Evolutionary conservation across 208 protist genomes (phyloP), one percentile per base, ranked within the genome.

Genomic region (Herpetomonas tarakana): DNA sequence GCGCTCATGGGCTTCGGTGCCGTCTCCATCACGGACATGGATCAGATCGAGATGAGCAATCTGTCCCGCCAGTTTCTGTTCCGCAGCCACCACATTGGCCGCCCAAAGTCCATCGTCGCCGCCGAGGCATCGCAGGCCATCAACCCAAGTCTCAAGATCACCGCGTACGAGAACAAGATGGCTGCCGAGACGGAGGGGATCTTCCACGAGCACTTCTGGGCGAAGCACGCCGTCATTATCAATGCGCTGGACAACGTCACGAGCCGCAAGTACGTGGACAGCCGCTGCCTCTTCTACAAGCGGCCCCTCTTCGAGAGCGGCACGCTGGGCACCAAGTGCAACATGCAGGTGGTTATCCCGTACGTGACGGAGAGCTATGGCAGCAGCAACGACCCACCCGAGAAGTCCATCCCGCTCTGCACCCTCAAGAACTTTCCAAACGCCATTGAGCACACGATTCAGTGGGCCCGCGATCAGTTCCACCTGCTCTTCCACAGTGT

Each of bases 391-490:
- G 98, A 99, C 76, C 98, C 98, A 22, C 97, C 98, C 25, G 98
- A 99, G 78, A 98, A 99, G 74, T 82, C 84, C 7, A 99, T 99
- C 68, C 98, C 99, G 25, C 87, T 99, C n/a, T 99, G 99, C 83
- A 99, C 98, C 16, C 79, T 99, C 19, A 99, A 99, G 76, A 99
- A 99, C 81, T 99, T 99, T 84, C 99, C 99, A n/a, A 98, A 99
- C 77, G 76, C 86, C 25, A 99, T 99, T 78, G 97, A 99, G 78
- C 98, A 99, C 79, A 98, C 96, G 7, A 98, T 99, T 65, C 97
- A 98, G 83, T 98, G 92, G 93, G 90, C 94, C 26, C 76, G 94
- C 35, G 91, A 97, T 54, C 74, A 91, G 44, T 97, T 97, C 63
- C 78, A 96, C 58, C 62, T 92, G 35, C 60, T 97, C 26, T 98